Evolutionary conservation across 768 basidiomycete genomes (phyloP), one percentile per base, ranked within the genome.

Genomic region (Favolaschia claudopus): DNA sequence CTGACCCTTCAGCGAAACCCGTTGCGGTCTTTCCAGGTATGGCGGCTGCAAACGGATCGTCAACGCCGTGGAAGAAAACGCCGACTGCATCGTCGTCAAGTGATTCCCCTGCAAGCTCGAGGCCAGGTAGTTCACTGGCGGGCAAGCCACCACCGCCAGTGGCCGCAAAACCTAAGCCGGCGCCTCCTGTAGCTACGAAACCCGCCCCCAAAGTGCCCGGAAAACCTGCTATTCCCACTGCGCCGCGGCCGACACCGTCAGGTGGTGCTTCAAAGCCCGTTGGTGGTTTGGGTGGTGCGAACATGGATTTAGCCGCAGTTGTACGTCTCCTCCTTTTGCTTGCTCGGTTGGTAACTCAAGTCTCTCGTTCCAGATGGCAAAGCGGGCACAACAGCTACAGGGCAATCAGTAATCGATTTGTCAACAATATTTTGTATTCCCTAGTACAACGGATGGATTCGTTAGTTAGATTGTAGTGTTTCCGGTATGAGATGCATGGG

Each of bases 11-110:
- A n/a, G 89, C 91, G 0, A 92, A 89, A 67, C 93, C 93, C 0
- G 79, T 92, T 3, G 84, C 92, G 4, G 92, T 93, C 7, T 93
- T 94, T 73, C 91, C 91, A 3, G 90, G 91, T 0, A 86, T 92
- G 82, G 80, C 70, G 4, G 72, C 86, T 5, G 74, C 82, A 6
- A 92, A 92, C 69, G 92, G 91, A 1, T 83, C 88, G 4, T 79
- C 85, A 7, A 71, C 88, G 2, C 89, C 91, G 3, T 92, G 91
- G 91, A 92, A 89, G 79, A 91, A 85, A 70, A 54, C 80, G 1
- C 53, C 76, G 4, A 64, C 79, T 10, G 59, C 71, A 24, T 70
- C 72, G 31, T 74, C 78, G 10, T 39, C 65, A 9, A 74, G 76
- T 25, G 69, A 71, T 13, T 77, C 83, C 1, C 81, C 82, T 12